Evolutionary conservation across 2,329 filamentous ascomycete species (phyloP).

Genomic region (Monosporascus sp.): DNA sequence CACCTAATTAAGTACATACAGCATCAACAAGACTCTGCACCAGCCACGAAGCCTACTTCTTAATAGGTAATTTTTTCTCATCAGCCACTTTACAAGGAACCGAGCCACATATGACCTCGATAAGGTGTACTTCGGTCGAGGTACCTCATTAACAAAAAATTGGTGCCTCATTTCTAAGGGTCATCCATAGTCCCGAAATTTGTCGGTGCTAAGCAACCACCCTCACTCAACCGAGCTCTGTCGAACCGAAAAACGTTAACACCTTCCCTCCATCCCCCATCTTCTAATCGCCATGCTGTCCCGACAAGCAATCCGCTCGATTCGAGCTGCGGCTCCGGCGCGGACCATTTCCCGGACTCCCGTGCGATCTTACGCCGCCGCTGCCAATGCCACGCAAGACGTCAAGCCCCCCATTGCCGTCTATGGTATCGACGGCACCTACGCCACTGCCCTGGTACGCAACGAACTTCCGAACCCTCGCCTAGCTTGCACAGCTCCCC

Average conservation of each 20-base stretch:
- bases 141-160: not conserved
- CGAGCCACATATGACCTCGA: not conserved
- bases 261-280: slow-evolving; percentile 15
- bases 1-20: not conserved
- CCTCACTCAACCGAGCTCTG: not conserved
- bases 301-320: slow-evolving; percentile 53
- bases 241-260: not conserved
- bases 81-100: too few species aligned
- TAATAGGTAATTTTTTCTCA: too few species aligned
- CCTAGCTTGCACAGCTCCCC: not conserved
- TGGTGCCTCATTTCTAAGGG: not conserved
- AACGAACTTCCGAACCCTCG: slow-evolving; percentile 26
- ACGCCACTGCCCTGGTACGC: slow-evolving; percentile 92
- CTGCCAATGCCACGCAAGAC: slow-evolving; percentile 48
- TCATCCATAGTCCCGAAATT: not conserved
- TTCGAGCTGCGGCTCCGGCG: slow-evolving; percentile 53
- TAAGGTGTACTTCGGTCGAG: too few species aligned
- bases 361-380: slow-evolving; percentile 71
- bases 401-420: slow-evolving; percentile 83
- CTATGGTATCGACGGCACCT: slow-evolving; percentile 95
- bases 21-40: too few species aligned
- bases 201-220: not conserved
- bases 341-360: slow-evolving; percentile 53
- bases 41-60: too few species aligned
- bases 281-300: slow-evolving; percentile 47